Base-by-base conservation (phyloP, 1,284 basidiomycete genomes). In the Malassezia sympodialis region DNA sequence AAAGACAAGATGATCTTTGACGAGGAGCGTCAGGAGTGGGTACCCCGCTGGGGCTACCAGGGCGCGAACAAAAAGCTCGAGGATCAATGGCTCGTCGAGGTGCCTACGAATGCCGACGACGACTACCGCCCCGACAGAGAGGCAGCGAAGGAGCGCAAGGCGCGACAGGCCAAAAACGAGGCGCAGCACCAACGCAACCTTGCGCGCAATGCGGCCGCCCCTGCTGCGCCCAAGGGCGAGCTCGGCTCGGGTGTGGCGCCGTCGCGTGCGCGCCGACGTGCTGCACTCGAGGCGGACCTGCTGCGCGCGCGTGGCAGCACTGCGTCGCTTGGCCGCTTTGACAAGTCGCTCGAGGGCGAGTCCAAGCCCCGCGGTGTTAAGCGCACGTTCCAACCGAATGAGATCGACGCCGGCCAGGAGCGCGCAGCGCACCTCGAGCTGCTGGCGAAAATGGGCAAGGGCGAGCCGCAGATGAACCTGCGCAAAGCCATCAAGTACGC, bases 11-110 rank as follows among this genome's bases (percentile, higher is more conserved):
- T 85, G 72, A 82, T 85, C 8, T 99, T 88, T 84, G 91, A 99
- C 76, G 93, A 96, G 66, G 90, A 91, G 75, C 82, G 81, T 66
- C 87, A 93, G 76, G 87, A 88, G 37, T 98, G 89, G 87, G 87
- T 94, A 12, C 82, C 85, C 51, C 79, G 88, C 49, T 99, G 93
- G 93, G 93, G 94, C 1, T 83, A 82, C 24, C 62, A 69, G 48
- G 73, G 73, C 17, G 89, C 88, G 78, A 96, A 96, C 75, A 91
- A 84, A 78, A 82, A 90, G 60, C 76, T 78, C 23, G 90, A 96
- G 78, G 82, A 83, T 14, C 87, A 91, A 74, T 96, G 93, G 93
- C 81, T 94, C 59, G 85, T 87, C 51, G 90, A 91, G 75, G 85
- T 96, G 46, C 88, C 87, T 68, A 79, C 80, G 43, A 84, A 89